A percentile compares a stretch with the other conserved stretches of the same genome.
phyloP scores from a whole-genome alignment of 2,329 filamentous ascomycete species.

The Diplocarpon rosae region DNA sequence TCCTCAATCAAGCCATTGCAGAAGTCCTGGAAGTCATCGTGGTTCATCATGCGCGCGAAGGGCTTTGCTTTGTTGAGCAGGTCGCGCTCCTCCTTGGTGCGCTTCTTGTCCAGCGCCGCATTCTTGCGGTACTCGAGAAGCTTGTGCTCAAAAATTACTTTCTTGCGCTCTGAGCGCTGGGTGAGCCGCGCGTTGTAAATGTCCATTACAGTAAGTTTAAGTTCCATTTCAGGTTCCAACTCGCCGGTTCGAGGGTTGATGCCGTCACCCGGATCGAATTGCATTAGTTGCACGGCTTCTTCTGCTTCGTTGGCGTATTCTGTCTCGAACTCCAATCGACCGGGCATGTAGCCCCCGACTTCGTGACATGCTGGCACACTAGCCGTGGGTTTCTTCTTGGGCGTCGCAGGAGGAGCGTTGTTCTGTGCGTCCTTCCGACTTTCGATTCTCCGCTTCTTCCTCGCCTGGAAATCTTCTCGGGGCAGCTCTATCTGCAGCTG shows the following conservation, averaged over 20 bases:
- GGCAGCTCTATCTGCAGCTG: constrained; percentile 69
- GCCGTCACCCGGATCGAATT: constrained; percentile 92
- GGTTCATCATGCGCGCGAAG: constrained; percentile 94
- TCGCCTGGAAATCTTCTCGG: constrained; percentile 82
- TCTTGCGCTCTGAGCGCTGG: constrained; percentile 85
- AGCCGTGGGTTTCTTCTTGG: constrained; percentile 91
- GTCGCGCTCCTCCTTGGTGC: constrained; percentile 90
- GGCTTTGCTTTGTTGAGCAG: constrained; percentile 89
- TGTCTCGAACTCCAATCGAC: constrained; percentile 91
- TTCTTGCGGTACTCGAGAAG: constrained; percentile 92
- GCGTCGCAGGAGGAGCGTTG: constrained; percentile 68
- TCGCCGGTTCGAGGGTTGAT: constrained; percentile 75
- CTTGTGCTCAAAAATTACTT: constrained; percentile 91
- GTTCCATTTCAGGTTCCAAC: constrained; percentile 88
- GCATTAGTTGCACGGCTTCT: constrained; percentile 96
- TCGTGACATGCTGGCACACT: constrained; percentile 95
- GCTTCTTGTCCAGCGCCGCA: constrained; percentile 79
- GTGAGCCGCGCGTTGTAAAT: constrained; percentile 93
- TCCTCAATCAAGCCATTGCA: constrained; percentile 81
- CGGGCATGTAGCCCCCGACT: constrained; percentile 97
- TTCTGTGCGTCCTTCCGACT: constrained; percentile 80
- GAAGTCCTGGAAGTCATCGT: constrained; percentile 77
- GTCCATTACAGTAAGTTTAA: constrained; percentile 96
- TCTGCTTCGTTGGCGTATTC: constrained; percentile 97
- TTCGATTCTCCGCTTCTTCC: constrained; percentile 90